Percentiles rank a stretch among this genome's conserved stretches.
phyloP scores from a whole-genome alignment of 2,329 filamentous ascomycete species.

The Diplodia mutila region DNA sequence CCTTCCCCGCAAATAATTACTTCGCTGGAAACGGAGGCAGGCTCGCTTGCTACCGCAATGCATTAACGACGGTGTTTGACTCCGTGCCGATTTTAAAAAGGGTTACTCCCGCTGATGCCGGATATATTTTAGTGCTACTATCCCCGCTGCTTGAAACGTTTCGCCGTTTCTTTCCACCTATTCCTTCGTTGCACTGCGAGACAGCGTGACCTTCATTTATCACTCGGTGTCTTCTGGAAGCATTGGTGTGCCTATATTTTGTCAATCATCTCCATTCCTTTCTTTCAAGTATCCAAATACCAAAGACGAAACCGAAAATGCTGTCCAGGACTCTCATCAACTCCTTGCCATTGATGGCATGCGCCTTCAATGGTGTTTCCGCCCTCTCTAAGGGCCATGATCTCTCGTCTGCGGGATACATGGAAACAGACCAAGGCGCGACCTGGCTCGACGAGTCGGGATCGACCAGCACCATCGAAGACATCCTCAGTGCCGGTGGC shows the following conservation, averaged over 20 bases:
- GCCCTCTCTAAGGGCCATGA: slow-evolving; percentile 23
- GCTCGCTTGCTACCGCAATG: neutral
- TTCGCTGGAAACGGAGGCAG: neutral
- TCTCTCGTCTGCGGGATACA: slow-evolving; percentile 21
- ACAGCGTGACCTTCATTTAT: neutral
- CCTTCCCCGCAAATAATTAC: slow-evolving; percentile 3
- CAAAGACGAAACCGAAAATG: neutral
- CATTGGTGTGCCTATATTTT: neutral
- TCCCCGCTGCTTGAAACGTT: neutral
- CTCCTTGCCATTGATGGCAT: slow-evolving; percentile 16
- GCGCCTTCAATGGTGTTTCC: neutral
- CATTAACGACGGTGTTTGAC: neutral
- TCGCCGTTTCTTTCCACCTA: neutral
- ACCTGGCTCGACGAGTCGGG: slow-evolving; percentile 13
- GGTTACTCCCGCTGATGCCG: neutral
- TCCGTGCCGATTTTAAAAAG: neutral
- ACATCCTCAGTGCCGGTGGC: slow-evolving; percentile 19
- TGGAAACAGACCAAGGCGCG: slow-evolving; percentile 22
- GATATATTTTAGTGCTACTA: neutral
- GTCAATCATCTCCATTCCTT: neutral
- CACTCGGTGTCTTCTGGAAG: neutral
- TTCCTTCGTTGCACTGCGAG: neutral
- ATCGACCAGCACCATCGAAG: slow-evolving; percentile 8
- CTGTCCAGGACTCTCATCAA: slow-evolving; percentile 9
- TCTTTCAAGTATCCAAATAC: neutral